Conservation (phyloP, 805 yeast species). For the Candida verbasci region DNA sequence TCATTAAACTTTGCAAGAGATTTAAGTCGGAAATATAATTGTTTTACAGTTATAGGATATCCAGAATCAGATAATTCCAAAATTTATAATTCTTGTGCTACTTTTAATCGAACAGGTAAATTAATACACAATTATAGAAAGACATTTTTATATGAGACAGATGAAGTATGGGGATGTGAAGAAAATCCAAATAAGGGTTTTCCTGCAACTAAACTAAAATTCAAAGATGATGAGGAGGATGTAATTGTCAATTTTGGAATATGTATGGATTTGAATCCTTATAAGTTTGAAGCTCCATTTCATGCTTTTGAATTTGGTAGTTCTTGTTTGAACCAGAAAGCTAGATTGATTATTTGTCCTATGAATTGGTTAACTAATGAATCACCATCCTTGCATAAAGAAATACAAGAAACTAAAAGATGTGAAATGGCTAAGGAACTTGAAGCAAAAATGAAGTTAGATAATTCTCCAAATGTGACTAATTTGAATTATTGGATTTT, state of each 20-base stretch:
- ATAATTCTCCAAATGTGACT: constrained; percentile 34
- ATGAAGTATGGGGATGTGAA: constrained; percentile 72
- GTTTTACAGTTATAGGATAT: constrained; percentile 76
- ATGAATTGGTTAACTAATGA: constrained; percentile 77
- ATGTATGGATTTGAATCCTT: constrained; percentile 93
- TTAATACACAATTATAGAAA: constrained; percentile 68
- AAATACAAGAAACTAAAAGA: constrained; percentile 4
- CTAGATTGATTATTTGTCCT: constrained; percentile 64
- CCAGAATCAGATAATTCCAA: constrained; percentile 50
- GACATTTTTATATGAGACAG: constrained; percentile 72
- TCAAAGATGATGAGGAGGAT: neutral
- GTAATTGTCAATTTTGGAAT: constrained; percentile 63
- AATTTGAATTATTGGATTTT: constrained; percentile 72
- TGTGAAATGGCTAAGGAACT: neutral
- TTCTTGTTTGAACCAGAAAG: constrained; percentile 43
- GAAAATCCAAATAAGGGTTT: constrained; percentile 63
- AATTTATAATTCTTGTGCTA: constrained; percentile 68
- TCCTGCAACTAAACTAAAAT: constrained; percentile 39
- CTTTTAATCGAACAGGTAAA: constrained; percentile 56
- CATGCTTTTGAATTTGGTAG: constrained; percentile 65
- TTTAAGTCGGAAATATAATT: constrained; percentile 45
- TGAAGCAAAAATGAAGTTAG: neutral
- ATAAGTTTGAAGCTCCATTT: constrained; percentile 78
- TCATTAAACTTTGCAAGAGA: constrained; percentile 54
- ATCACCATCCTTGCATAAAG: constrained; percentile 37